Conservation (phyloP, 2,329 filamentous ascomycete genomes). For the Coleophoma eucalyptorum region DNA sequence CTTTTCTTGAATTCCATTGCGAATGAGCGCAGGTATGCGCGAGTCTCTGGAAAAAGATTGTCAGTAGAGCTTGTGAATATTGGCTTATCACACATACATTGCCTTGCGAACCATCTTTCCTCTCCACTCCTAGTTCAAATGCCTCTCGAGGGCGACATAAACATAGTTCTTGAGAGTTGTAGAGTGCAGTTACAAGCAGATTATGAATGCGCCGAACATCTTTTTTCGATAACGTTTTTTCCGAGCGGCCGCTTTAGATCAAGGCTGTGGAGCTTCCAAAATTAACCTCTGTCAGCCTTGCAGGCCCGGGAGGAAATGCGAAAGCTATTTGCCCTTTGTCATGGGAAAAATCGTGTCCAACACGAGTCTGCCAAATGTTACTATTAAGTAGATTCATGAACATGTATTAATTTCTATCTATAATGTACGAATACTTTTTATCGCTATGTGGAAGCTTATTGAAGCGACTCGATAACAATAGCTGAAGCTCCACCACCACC, state of each 20-base stretch:
- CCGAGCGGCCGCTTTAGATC: too few species aligned
- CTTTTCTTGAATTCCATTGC: conserved; percentile 90
- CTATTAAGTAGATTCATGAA: too few species aligned
- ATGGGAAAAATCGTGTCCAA: too few species aligned
- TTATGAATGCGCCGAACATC: conserved; percentile 3
- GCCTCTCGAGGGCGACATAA: conserved; percentile 16
- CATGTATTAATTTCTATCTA: neutral
- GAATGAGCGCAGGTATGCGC: conserved; percentile 85
- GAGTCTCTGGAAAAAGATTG: conserved; percentile 59
- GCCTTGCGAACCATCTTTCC: conserved; percentile 26
- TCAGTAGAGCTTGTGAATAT: neutral
- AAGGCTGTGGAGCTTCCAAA: too few species aligned
- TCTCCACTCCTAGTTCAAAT: neutral
- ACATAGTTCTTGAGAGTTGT: neutral
- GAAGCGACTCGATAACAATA: conserved; percentile 71
- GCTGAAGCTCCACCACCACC: conserved; percentile 94
- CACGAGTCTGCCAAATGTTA: too few species aligned
- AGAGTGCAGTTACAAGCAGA: neutral
- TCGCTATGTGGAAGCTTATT: conserved; percentile 13
- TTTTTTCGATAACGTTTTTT: neutral
- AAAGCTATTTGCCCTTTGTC: too few species aligned
- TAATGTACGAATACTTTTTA: neutral
- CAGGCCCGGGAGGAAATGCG: too few species aligned
- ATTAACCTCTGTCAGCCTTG: too few species aligned
- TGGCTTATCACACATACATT: conserved; percentile 15